Evolutionary conservation across 495 filamentous ascomycete species (phyloP).

Genomic region (Penicillium chermesinum): DNA sequence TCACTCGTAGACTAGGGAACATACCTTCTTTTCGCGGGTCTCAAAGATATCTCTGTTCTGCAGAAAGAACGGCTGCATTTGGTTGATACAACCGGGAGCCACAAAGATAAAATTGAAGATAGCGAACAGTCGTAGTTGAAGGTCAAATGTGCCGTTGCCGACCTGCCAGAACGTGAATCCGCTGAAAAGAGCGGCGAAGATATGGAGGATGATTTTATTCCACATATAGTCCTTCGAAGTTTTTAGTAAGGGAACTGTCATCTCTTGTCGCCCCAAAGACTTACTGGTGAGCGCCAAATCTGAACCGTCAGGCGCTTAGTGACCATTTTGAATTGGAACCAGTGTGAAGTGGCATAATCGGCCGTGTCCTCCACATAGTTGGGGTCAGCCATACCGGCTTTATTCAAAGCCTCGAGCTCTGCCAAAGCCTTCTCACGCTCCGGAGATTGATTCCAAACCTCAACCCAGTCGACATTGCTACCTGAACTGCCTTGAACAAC

Average conservation of each 20-base stretch:
- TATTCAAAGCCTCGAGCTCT: conserved; percentile 62
- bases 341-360: conserved; percentile 38
- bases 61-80: conserved; percentile 83
- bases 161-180: conserved; percentile 46
- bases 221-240: conserved; percentile 39
- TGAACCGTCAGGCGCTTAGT: conserved; percentile 67
- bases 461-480: conserved; percentile 40
- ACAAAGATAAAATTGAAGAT: conserved; percentile 73
- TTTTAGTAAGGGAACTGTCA: too few species aligned
- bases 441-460: conserved; percentile 50
- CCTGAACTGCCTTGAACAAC: conserved; percentile 35
- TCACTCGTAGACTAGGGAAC: conserved; percentile 21
- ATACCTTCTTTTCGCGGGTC: conserved; percentile 64
- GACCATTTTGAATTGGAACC: conserved; percentile 48
- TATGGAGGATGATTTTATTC: conserved; percentile 40
- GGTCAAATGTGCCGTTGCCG: conserved; percentile 33
- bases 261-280: conserved; percentile 57
- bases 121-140: conserved; percentile 42
- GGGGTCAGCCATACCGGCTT: conserved; percentile 26
- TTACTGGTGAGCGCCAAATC: conserved; percentile 76
- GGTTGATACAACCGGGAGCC: conserved; percentile 78
- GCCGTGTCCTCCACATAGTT: conserved; percentile 44
- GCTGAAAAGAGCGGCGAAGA: conserved; percentile 37
- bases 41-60: conserved; percentile 68
- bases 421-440: conserved; percentile 53